These are phyloP conservation scores for Diplodia scrobiculata DNA, from an alignment of 2,329 filamentous ascomycete species.

Conservation along the genomic window DNA sequence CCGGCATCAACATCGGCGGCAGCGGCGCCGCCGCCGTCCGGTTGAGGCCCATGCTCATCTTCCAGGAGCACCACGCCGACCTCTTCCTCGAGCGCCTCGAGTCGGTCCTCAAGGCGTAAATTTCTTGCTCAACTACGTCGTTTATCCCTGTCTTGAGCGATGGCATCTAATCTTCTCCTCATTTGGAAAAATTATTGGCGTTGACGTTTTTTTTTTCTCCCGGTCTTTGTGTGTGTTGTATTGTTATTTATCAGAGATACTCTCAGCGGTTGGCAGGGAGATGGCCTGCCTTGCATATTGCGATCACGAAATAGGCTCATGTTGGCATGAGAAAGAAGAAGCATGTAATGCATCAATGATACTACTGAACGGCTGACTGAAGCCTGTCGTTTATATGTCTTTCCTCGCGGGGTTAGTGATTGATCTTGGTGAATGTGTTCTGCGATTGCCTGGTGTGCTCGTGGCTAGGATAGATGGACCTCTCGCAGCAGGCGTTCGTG, in stretches of 20 bases:
- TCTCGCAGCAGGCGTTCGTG: too few species aligned
- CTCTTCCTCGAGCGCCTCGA: slow-evolving; percentile 77
- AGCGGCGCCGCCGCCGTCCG: slow-evolving; percentile 74
- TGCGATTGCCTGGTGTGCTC: too few species aligned
- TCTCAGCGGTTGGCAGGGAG: not conserved
- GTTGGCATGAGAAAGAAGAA: slow-evolving; percentile 5
- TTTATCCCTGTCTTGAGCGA: not conserved
- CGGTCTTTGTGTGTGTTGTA: not conserved
- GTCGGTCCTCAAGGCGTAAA: slow-evolving; percentile 63
- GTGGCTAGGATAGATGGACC: too few species aligned
- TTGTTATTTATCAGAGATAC: slow-evolving; percentile 6
- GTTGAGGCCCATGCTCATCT: slow-evolving; percentile 85
- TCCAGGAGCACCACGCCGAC: slow-evolving; percentile 89
- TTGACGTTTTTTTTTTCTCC: slow-evolving; percentile 1
- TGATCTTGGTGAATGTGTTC: not conserved
- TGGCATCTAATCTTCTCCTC: slow-evolving; percentile 2
- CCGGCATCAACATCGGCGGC: slow-evolving; percentile 86
- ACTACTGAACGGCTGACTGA: not conserved
- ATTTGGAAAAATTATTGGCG: not conserved
- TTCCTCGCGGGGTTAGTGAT: not conserved
- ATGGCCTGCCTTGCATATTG: not conserved
- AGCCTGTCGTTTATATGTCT: not conserved
- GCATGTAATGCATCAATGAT: not conserved
- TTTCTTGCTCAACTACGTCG: not conserved
- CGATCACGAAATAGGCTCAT: slow-evolving; percentile 7